phyloP scores from a whole-genome alignment of 208 protist species.

The Acanthamoeba lenticulata region DNA sequence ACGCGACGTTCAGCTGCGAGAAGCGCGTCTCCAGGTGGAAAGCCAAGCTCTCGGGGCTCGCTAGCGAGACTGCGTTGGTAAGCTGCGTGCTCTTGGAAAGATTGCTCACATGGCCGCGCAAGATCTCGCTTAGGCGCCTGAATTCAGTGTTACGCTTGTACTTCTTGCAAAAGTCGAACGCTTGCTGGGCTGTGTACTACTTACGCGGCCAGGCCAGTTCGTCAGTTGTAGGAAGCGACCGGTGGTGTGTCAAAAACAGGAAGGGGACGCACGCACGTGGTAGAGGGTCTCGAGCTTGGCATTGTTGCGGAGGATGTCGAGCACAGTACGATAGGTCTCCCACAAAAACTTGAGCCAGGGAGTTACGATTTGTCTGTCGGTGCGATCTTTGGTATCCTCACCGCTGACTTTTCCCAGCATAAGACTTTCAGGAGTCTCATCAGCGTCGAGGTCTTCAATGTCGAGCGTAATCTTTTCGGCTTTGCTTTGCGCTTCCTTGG shows the following conservation, averaged over 20 bases:
- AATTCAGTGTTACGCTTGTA: conserved; percentile 89
- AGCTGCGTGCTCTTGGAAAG: conserved; percentile 75
- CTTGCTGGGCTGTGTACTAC: conserved; percentile 78
- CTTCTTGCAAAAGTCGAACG: conserved; percentile 87
- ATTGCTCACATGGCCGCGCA: conserved; percentile 83
- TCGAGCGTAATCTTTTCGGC: conserved; percentile 64
- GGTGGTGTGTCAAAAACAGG: not conserved
- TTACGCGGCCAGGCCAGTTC: too few relatives aligned
- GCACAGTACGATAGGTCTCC: conserved; percentile 87
- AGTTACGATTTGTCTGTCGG: conserved; percentile 76
- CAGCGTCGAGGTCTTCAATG: conserved; percentile 82
- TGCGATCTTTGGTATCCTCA: conserved; percentile 78
- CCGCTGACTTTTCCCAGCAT: conserved; percentile 78
- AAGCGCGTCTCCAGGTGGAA: conserved; percentile 87
- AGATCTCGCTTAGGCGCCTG: conserved; percentile 84
- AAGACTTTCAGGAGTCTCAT: conserved; percentile 83
- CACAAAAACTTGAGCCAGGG: conserved; percentile 87
- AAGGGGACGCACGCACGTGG: conserved; percentile 54
- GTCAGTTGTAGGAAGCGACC: not conserved
- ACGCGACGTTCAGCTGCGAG: conserved; percentile 85
- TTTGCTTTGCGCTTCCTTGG: conserved; percentile 75
- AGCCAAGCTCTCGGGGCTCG: conserved; percentile 79
- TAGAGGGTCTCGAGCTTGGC: conserved; percentile 87
- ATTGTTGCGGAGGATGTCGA: conserved; percentile 88
- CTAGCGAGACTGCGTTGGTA: conserved; percentile 75